Conservation (phyloP, 2,329 filamentous ascomycete genomes). For the Zopfia rhizophila region DNA sequence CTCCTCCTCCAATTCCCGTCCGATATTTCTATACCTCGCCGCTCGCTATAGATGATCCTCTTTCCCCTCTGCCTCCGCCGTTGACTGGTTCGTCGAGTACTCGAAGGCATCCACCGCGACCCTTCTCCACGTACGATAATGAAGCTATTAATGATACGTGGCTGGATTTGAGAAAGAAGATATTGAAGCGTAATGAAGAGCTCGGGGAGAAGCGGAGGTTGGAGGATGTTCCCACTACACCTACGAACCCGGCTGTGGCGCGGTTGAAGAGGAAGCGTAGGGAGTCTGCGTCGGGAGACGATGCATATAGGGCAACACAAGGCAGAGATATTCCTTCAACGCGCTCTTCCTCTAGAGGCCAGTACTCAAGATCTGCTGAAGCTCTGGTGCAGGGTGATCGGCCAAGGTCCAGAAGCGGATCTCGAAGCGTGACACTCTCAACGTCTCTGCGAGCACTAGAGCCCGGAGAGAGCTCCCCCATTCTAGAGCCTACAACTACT, state of each 20-base stretch:
- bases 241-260: slow-evolving; percentile 44
- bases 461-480: slow-evolving; percentile 39
- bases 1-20: slow-evolving; percentile 45
- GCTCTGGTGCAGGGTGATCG: slow-evolving; percentile 29
- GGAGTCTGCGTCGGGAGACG: slow-evolving; percentile 39
- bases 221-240: slow-evolving; percentile 33
- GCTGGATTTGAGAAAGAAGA: slow-evolving; percentile 67
- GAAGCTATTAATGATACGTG: slow-evolving; percentile 82
- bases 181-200: slow-evolving; percentile 55
- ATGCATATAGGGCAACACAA: slow-evolving; percentile 20
- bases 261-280: slow-evolving; percentile 48
- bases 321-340: slow-evolving; percentile 43
- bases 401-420: slow-evolving; percentile 37
- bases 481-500: slow-evolving; percentile 50
- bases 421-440: slow-evolving; percentile 30
- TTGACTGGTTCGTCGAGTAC: slow-evolving; percentile 58
- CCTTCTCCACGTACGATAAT: slow-evolving; percentile 83
- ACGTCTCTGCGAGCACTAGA: slow-evolving; percentile 45
- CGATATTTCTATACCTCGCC: slow-evolving; percentile 85
- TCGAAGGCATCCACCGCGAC: slow-evolving; percentile 72
- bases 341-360: slow-evolving; percentile 31
- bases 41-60: slow-evolving; percentile 86
- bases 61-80: slow-evolving; percentile 72
- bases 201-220: slow-evolving; percentile 45
- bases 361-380: slow-evolving; percentile 44